Base-by-base conservation (phyloP, 768 basidiomycete species). In the Glaciozyma martinii region DNA sequence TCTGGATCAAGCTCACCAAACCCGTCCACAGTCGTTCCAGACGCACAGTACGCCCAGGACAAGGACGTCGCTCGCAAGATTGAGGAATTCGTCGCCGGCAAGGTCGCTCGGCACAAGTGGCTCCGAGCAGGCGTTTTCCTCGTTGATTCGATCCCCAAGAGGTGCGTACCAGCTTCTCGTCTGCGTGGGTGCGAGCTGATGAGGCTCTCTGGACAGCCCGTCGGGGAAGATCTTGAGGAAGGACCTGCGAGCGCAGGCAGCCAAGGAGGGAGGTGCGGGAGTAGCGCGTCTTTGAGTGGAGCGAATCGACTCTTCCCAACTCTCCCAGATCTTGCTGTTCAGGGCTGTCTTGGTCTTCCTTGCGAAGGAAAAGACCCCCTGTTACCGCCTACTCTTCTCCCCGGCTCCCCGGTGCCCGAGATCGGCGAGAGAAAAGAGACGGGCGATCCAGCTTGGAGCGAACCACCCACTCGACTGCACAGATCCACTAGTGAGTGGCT, bases 191-290 rank as follows among this genome's bases (percentile, higher is more conserved):
- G 5, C 9, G 9, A n/a, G 15, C 32, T 32, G 16, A 10, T 13
- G 46, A 59, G 42, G 61, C 57, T 66, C 29, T 5, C 43, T 59
- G 6, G 5, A 29, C 66, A 90, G 89, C 70, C 84, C 89, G 40
- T 82, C 89, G 60, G 91, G 91, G 5, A 93, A 94, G 77, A 95
- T 95, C 72, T 76, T 93, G 40, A 81, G 90, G 54, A 82, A 87
- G 30, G 83, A 90, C 68, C 78, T 93, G 50, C 81, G 88, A 15
- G 87, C 85, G 6, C 76, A 79, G 54, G 87, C 85, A 0, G 84
- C 84, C 73, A 76, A 78, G 52, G 87, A 89, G 61, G 61, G 12
- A 3, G 37, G 3, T 13, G 37, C 12, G n/a, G n/a, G 37, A 40
- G 10, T 40, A 12, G n/a, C 7, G 37, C 37, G 37, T 12, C 37